phyloP scores from a whole-genome alignment of 192 early-diverging fungal species.

The Obelidium mucronatum region DNA sequence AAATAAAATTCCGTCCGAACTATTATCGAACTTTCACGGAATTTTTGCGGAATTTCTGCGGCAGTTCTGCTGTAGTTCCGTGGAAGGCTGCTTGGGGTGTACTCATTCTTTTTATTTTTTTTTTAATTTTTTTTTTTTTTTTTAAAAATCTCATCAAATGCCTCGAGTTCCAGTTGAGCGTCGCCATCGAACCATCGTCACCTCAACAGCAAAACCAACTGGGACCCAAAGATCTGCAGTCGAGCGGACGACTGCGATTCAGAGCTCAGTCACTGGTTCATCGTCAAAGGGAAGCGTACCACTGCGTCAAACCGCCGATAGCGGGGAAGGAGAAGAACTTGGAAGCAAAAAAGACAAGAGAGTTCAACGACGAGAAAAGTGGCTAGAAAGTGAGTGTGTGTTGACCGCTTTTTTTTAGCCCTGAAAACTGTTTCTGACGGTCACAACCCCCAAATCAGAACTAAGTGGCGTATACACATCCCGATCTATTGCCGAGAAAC shows the following conservation, averaged over 20 bases:
- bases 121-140: conserved; percentile 12
- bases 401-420: background rate
- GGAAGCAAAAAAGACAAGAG: conserved; percentile 20
- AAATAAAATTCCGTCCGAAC: no score
- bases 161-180: background rate
- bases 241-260: no score
- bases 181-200: background rate
- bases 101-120: no score
- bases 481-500: conserved; percentile 14
- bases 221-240: no score
- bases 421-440: conserved; percentile 6
- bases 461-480: background rate
- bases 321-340: background rate
- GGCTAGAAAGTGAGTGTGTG: conserved; percentile 26
- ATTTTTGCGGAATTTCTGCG: no score
- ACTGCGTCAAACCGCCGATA: no score
- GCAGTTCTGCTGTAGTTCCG: no score
- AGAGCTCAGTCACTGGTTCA: no score
- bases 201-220: background rate
- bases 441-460: conserved; percentile 5
- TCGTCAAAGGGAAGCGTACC: no score
- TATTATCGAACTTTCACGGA: no score
- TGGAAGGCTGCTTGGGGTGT: no score
- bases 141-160: background rate
- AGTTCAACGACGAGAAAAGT: background rate